phyloP scores from a whole-genome alignment of 345 rosid genomes.

The Triadica sebifera region DNA sequence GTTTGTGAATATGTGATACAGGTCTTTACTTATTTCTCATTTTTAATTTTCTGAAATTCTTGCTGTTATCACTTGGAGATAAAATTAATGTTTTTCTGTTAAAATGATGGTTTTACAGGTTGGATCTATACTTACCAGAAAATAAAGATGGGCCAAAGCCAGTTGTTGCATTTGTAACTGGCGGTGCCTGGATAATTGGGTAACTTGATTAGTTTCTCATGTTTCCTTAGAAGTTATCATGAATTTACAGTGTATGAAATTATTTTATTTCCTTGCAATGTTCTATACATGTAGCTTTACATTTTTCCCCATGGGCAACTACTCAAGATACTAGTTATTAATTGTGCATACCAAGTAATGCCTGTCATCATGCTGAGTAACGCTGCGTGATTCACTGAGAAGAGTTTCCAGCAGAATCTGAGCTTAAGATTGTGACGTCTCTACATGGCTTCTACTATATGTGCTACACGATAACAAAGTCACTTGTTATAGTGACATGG shows the following conservation, averaged over 20 bases:
- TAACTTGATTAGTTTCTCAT: background rate
- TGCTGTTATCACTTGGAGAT: background rate
- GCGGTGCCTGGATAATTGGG: slow-evolving; percentile 43
- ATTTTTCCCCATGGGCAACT: background rate
- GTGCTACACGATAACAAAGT: background rate
- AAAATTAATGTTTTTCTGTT: background rate
- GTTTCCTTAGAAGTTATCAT: background rate
- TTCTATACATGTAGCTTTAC: background rate
- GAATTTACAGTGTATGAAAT: background rate
- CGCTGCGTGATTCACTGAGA: slow-evolving; percentile 1
- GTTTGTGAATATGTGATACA: slow-evolving; percentile 12
- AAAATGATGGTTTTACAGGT: slow-evolving; percentile 20
- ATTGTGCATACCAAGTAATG: background rate
- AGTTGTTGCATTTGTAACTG: slow-evolving; percentile 36
- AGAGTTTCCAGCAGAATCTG: background rate
- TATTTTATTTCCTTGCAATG: background rate
- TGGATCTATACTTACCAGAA: slow-evolving; percentile 33
- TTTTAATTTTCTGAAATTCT: background rate
- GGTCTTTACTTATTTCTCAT: background rate
- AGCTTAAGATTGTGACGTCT: background rate
- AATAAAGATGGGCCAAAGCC: slow-evolving; percentile 29
- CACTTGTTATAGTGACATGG: background rate
- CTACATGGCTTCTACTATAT: background rate
- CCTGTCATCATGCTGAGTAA: background rate
- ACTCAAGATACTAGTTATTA: background rate